Evolutionary conservation across 805 yeast genomes (phyloP).

Genomic region (Pichia deserticola): DNA sequence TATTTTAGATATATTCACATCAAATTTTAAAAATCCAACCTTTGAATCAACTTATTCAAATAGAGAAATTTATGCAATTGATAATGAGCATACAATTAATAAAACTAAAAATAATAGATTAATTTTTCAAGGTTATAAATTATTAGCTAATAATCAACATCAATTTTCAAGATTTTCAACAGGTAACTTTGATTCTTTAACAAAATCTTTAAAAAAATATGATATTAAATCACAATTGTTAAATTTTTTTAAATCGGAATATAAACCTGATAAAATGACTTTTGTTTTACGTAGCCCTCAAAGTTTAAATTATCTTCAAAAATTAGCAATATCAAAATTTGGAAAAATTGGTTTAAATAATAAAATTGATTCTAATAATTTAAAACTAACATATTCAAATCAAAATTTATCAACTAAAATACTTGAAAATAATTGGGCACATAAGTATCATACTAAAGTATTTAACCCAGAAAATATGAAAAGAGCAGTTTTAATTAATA

Average conservation of each 20-base stretch:
- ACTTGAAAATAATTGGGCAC: constrained; percentile 16
- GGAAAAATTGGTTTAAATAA: constrained; percentile 22
- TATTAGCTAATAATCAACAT: constrained; percentile 39
- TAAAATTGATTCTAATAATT: not conserved
- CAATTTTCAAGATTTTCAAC: constrained; percentile 60
- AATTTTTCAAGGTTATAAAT: constrained; percentile 50
- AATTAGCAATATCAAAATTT: constrained; percentile 40
- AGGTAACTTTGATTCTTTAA: constrained; percentile 50
- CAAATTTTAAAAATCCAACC: constrained; percentile 43
- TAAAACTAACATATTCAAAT: not conserved
- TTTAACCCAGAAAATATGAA: constrained; percentile 19
- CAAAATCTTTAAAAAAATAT: constrained; percentile 26
- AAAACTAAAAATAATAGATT: constrained; percentile 36
- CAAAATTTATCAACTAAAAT: constrained; percentile 10
- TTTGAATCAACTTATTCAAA: constrained; percentile 36
- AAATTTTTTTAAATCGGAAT: constrained; percentile 36
- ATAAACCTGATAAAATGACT: constrained; percentile 42
- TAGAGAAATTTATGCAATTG: constrained; percentile 52
- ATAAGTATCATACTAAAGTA: constrained; percentile 13
- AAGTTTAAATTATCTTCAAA: constrained; percentile 49
- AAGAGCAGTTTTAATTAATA: constrained; percentile 33
- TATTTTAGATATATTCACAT: constrained; percentile 42
- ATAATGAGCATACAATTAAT: constrained; percentile 62
- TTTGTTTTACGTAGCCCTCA: constrained; percentile 62
- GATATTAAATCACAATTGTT: constrained; percentile 32